Evolutionary conservation across 1,139 yeast species (phyloP).

Genomic region (Suhomyces anneliseae): DNA sequence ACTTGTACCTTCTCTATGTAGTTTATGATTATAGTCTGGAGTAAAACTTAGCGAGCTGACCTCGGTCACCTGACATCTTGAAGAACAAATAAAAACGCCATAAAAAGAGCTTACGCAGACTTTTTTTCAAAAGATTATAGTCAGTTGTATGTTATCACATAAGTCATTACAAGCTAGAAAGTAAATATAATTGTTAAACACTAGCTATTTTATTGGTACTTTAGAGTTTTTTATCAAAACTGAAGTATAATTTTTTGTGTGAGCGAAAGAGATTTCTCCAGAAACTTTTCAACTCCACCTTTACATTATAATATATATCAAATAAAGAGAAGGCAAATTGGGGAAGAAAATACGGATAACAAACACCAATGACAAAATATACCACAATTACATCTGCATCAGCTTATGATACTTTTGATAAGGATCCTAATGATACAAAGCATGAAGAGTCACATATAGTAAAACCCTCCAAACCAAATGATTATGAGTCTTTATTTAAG

Average conservation of each 20-base stretch:
- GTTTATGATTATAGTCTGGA: not conserved
- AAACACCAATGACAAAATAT: conserved; percentile 5
- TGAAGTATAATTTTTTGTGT: not conserved
- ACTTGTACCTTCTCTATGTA: not conserved
- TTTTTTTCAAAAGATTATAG: conserved; percentile 1
- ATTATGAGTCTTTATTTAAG: conserved; percentile 34
- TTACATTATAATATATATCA: not conserved
- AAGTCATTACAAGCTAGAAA: too few relatives aligned
- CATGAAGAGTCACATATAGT: conserved; percentile 2
- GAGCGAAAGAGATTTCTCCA: not conserved
- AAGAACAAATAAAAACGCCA: conserved; percentile 7
- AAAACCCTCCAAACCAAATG: conserved; percentile 16
- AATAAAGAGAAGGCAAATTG: not conserved
- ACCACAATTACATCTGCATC: conserved; percentile 13
- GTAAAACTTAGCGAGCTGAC: not conserved
- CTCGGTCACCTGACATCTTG: conserved; percentile 7
- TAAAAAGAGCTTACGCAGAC: conserved; percentile 8
- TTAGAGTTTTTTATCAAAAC: not conserved
- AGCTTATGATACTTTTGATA: conserved; percentile 8
- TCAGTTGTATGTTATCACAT: not conserved
- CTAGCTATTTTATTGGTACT: not conserved
- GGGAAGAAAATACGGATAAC: not conserved
- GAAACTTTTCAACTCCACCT: not conserved
- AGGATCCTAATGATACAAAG: not conserved
- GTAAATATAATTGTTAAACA: too few relatives aligned